A percentile compares a stretch with the other conserved stretches of the same genome.
These are phyloP conservation scores for Trichophaea hybrida DNA, from an alignment of 2,329 filamentous ascomycete species.

Conservation along the genomic window DNA sequence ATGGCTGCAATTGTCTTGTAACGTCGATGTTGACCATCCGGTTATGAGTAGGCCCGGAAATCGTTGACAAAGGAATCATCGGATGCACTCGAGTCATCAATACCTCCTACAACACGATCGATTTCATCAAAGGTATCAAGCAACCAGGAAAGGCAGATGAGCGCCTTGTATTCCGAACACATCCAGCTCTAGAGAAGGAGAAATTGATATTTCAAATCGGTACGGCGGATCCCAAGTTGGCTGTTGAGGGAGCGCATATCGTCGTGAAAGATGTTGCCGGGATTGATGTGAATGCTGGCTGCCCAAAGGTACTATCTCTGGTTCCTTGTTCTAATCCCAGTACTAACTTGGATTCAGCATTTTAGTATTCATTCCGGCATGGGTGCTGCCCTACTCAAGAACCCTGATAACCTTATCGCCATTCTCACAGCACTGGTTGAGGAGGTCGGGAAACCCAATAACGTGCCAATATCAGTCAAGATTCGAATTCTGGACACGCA, in stretches of 20 bases:
- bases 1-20: neutral
- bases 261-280: constrained; percentile 79
- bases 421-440: constrained; percentile 74
- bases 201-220: constrained; percentile 85
- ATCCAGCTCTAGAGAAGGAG: constrained; percentile 59
- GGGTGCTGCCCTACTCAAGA: constrained; percentile 79
- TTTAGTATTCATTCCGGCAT: constrained; percentile 90
- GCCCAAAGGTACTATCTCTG: constrained; percentile 50
- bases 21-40: neutral
- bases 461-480: constrained; percentile 65
- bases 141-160: constrained; percentile 27
- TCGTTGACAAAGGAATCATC: constrained; percentile 81
- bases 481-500: constrained; percentile 73
- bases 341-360: constrained; percentile 34
- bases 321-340: neutral
- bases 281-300: constrained; percentile 96
- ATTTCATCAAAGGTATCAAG: constrained; percentile 45
- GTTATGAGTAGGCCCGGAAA: constrained; percentile 58
- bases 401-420: constrained; percentile 65
- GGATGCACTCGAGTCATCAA: constrained; percentile 70
- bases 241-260: constrained; percentile 69
- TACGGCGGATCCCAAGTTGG: constrained; percentile 65
- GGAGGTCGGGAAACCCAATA: constrained; percentile 48
- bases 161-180: constrained; percentile 69
- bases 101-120: constrained; percentile 59